Evolutionary conservation across 257 asterid species (phyloP).

Genomic region (Solanum appendiculatum): DNA sequence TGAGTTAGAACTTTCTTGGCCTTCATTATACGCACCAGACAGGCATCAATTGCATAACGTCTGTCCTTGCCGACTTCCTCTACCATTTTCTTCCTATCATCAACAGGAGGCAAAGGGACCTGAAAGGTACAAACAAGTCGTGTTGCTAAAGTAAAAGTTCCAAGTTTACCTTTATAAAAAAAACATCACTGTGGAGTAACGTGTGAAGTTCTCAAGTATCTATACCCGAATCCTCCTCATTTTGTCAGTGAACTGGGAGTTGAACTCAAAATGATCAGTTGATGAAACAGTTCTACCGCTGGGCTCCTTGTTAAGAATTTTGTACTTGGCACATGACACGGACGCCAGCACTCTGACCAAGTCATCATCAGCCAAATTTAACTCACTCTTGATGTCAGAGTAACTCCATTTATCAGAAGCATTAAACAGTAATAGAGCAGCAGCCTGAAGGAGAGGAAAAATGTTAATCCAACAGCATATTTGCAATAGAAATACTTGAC

Average conservation of each 20-base stretch:
- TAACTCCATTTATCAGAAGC: constrained; percentile 38
- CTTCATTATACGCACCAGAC: constrained; percentile 52
- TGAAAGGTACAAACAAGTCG: constrained; percentile 6
- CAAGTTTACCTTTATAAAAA: not conserved
- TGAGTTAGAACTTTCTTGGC: constrained; percentile 36
- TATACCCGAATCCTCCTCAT: constrained; percentile 50
- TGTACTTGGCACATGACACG: constrained; percentile 48
- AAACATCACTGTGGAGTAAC: not conserved
- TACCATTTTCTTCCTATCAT: constrained; percentile 41
- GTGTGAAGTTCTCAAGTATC: not conserved
- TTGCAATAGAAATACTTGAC: not conserved
- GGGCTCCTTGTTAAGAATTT: constrained; percentile 39
- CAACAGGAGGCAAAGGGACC: constrained; percentile 51
- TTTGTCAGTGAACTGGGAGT: constrained; percentile 37
- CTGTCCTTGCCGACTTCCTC: constrained; percentile 45
- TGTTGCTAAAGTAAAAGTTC: not conserved
- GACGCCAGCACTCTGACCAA: constrained; percentile 37
- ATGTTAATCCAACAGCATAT: not conserved
- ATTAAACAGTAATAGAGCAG: constrained; percentile 38
- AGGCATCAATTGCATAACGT: constrained; percentile 39
- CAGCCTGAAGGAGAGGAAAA: constrained; percentile 23
- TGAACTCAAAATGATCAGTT: constrained; percentile 33
- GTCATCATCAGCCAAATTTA: constrained; percentile 44
- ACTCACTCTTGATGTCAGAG: constrained; percentile 29
- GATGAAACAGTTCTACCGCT: constrained; percentile 18